Percentiles rank a stretch among this genome's conserved stretches.
phyloP scores from a whole-genome alignment of 768 basidiomycete genomes.

The Boletus patriciae region DNA sequence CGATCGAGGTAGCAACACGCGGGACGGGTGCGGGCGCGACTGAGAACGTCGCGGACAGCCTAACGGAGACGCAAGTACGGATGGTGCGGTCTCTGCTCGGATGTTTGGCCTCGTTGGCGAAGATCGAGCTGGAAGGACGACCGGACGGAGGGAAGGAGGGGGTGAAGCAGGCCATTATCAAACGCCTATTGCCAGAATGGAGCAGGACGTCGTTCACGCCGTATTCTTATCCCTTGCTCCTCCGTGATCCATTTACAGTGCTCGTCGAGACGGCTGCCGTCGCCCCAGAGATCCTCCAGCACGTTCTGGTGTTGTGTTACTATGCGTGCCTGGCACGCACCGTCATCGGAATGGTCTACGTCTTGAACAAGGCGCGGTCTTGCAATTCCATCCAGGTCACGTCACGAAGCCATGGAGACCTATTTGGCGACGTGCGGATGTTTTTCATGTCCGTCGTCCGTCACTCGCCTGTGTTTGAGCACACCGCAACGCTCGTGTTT shows the following conservation, averaged over 20 bases:
- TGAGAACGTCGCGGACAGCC: conserved; percentile 58
- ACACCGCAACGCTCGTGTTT: conserved; percentile 76
- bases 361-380: conserved; percentile 70
- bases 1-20: conserved; percentile 78
- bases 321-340: conserved; percentile 87
- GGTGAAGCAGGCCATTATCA: conserved; percentile 82
- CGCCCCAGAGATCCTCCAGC: conserved; percentile 83
- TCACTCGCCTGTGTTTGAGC: conserved; percentile 85
- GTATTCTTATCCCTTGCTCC: conserved; percentile 80
- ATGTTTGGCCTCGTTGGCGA: conserved; percentile 64
- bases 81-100: conserved; percentile 77
- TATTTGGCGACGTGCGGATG: conserved; percentile 85
- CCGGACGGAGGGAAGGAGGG: conserved; percentile 76
- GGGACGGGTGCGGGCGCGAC: conserved; percentile 49
- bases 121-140: conserved; percentile 65
- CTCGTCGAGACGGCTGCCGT: conserved; percentile 90
- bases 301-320: conserved; percentile 86
- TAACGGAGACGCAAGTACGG: conserved; percentile 70
- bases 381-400: conserved; percentile 45
- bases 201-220: conserved; percentile 81
- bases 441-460: conserved; percentile 91
- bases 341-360: conserved; percentile 81
- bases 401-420: conserved; percentile 56
- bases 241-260: conserved; percentile 87
- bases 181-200: conserved; percentile 89